Conservation (phyloP, 2,329 filamentous ascomycete genomes). For the Sporothrix schenckii region DNA sequence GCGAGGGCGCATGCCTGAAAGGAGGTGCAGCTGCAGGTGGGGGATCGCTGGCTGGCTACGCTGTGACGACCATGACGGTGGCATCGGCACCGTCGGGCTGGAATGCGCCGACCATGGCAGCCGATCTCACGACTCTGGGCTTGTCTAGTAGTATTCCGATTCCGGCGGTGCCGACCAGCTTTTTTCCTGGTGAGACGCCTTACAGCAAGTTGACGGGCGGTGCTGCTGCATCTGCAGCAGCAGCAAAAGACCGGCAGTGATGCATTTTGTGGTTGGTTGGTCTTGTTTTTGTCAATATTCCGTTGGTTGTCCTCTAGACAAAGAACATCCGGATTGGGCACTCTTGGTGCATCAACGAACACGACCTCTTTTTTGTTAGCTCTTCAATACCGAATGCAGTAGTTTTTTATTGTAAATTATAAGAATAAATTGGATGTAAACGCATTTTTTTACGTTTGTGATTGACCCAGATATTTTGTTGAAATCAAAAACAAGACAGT, state of each 20-base stretch:
- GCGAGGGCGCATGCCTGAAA: constrained; percentile 35
- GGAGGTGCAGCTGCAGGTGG: neutral
- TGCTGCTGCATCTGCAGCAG: constrained; percentile 9
- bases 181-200: constrained; percentile 35
- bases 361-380: neutral
- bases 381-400: neutral
- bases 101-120: constrained; percentile 35
- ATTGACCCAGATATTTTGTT: neutral
- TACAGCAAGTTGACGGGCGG: constrained; percentile 34
- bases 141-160: constrained; percentile 35
- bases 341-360: neutral
- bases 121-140: constrained; percentile 35
- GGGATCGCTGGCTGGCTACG: neutral
- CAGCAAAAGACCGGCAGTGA: neutral
- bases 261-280: no score
- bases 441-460: neutral
- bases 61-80: constrained; percentile 14
- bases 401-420: neutral
- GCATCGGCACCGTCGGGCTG: constrained; percentile 3
- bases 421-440: no score
- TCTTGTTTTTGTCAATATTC: neutral
- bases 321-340: constrained; percentile 23
- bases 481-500: no score
- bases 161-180: constrained; percentile 36
- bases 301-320: neutral